These are phyloP conservation scores for Candida boidinii DNA, from an alignment of 805 yeast species.

Conservation along the genomic window DNA sequence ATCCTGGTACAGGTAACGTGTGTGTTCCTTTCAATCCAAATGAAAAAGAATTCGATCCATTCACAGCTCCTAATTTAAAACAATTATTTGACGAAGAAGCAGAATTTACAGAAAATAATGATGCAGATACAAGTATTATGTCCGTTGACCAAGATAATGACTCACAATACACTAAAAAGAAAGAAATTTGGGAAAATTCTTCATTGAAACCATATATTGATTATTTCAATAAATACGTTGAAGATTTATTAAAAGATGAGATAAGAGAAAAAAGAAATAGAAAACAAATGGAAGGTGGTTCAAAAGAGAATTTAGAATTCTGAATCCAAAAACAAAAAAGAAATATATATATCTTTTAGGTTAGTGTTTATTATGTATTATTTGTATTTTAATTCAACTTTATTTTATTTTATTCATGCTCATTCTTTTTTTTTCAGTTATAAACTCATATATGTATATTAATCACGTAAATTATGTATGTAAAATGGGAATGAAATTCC, in stretches of 20 bases:
- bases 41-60: conserved; percentile 60
- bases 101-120: conserved; percentile 26
- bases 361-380: no score
- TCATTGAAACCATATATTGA: conserved; percentile 64
- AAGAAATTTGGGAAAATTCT: conserved; percentile 53
- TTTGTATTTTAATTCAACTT: no score
- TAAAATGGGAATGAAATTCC: no score
- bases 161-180: conserved; percentile 5
- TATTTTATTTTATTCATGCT: no score
- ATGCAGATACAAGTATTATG: conserved; percentile 17
- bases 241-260: conserved; percentile 48
- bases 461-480: no score
- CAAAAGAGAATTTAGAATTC: conserved; percentile 13
- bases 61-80: conserved; percentile 67
- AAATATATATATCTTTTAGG: no score
- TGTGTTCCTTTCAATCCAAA: conserved; percentile 78
- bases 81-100: conserved; percentile 59
- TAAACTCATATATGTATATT: no score
- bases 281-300: no score
- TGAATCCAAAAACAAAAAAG: no score
- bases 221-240: conserved; percentile 56
- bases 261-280: conserved; percentile 27
- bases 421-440: no score
- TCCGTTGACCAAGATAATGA: conserved; percentile 7
- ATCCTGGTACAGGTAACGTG: conserved; percentile 90